These are phyloP conservation scores for Przewalskia tangutica DNA, from an alignment of 257 asterid species.

Conservation along the genomic window DNA sequence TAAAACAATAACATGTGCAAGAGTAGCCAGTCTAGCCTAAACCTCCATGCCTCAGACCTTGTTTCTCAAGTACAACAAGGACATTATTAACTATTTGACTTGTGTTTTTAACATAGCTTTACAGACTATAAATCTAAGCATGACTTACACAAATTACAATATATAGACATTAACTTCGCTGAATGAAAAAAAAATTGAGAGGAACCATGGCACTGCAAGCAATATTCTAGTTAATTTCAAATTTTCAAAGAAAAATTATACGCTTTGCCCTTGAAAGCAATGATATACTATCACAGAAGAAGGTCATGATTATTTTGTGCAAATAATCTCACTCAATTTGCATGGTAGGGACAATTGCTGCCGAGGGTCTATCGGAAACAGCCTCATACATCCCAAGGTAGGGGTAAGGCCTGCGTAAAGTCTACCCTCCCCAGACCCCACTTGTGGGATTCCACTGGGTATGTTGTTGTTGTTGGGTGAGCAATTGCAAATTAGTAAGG, in stretches of 20 bases:
- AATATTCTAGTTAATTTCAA: background rate
- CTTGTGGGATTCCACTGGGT: too few species aligned
- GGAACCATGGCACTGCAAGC: background rate
- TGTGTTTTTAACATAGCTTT: background rate
- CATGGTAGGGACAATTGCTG: background rate
- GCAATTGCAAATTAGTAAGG: background rate
- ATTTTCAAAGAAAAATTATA: background rate
- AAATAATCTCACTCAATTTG: background rate
- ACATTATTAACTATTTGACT: background rate
- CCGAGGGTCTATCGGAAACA: too few species aligned
- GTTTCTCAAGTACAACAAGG: slow-evolving; percentile 3
- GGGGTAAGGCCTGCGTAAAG: too few species aligned
- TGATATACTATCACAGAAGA: background rate
- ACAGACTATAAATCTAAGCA: background rate
- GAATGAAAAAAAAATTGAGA: background rate
- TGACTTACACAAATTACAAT: background rate
- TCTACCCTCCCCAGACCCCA: too few species aligned
- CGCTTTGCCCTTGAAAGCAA: background rate
- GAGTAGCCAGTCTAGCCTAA: background rate
- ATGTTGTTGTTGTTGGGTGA: background rate
- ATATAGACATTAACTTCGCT: background rate
- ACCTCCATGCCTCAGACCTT: background rate
- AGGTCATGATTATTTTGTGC: background rate
- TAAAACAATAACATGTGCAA: slow-evolving; percentile 6
- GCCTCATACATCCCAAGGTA: too few species aligned